These are phyloP conservation scores for Byssothecium circinans DNA, from an alignment of 2,329 filamentous ascomycete genomes.

Conservation along the genomic window DNA sequence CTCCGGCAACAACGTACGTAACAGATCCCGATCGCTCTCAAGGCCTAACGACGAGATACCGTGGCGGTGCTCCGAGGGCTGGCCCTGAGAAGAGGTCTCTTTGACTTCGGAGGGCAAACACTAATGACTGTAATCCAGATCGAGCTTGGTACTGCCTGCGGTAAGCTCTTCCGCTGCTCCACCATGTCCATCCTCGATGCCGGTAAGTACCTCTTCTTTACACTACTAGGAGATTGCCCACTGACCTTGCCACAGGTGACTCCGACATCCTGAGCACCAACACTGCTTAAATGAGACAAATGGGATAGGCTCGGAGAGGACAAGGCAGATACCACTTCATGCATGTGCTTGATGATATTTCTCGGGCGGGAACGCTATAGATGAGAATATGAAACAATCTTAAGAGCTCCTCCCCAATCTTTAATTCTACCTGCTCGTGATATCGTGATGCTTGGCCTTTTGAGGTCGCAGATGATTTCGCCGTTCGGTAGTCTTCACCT, in stretches of 20 bases:
- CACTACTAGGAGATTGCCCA: neutral
- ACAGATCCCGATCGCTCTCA: slow-evolving; percentile 31
- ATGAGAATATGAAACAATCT: slow-evolving; percentile 3
- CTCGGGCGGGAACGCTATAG: neutral
- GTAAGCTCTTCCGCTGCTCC: slow-evolving; percentile 98
- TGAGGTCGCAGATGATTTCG: too few relatives aligned
- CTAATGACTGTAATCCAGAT: slow-evolving; percentile 72
- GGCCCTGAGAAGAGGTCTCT: slow-evolving; percentile 89
- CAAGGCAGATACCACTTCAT: slow-evolving; percentile 25
- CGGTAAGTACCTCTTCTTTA: slow-evolving; percentile 52
- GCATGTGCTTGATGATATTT: slow-evolving; percentile 10
- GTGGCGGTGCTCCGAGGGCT: slow-evolving; percentile 47
- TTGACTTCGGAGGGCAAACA: slow-evolving; percentile 85
- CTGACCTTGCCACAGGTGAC: slow-evolving; percentile 53
- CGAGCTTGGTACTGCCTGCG: slow-evolving; percentile 95
- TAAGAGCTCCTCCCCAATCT: neutral
- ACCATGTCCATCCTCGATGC: slow-evolving; percentile 97
- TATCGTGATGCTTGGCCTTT: too few relatives aligned
- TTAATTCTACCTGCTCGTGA: too few relatives aligned
- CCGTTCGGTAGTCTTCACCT: too few relatives aligned
- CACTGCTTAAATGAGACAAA: slow-evolving; percentile 45
- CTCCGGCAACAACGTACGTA: slow-evolving; percentile 96
- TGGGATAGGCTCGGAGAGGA: slow-evolving; percentile 3
- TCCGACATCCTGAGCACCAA: slow-evolving; percentile 92
- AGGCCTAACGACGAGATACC: slow-evolving; percentile 44